Conservation (phyloP, 805 yeast species). For the Wickerhamiella spandovensis region DNA sequence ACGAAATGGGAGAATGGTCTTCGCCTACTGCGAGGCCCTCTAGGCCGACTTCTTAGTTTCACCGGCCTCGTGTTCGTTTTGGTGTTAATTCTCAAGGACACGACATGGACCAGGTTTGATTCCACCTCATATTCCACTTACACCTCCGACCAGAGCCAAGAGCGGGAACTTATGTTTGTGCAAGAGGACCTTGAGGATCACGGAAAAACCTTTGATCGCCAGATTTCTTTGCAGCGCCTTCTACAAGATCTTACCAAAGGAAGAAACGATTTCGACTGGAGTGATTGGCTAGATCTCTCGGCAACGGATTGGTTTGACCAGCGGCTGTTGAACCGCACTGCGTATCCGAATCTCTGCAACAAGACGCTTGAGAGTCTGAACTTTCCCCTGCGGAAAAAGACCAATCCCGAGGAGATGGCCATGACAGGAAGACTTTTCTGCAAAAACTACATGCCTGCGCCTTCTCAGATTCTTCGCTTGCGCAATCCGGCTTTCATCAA, state of each 20-base stretch:
- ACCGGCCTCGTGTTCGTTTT: neutral
- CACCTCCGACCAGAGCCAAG: neutral
- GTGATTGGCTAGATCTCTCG: constrained; percentile 21
- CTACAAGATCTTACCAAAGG: constrained; percentile 6
- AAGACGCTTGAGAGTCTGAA: constrained; percentile 1
- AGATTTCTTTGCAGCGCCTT: constrained; percentile 1
- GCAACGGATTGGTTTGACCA: constrained; percentile 7
- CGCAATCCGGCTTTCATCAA: neutral
- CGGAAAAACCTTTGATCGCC: neutral
- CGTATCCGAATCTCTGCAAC: constrained; percentile 8
- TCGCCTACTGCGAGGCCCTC: neutral
- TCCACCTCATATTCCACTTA: neutral
- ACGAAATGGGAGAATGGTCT: neutral
- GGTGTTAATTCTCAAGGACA: neutral
- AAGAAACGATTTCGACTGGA: constrained; percentile 17
- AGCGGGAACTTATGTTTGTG: neutral
- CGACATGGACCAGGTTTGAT: neutral
- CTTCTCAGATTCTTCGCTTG: constrained; percentile 10
- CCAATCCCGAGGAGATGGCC: constrained; percentile 11
- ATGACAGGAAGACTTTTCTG: constrained; percentile 15
- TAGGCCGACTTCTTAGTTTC: neutral
- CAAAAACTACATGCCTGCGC: constrained; percentile 8
- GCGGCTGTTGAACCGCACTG: constrained; percentile 6
- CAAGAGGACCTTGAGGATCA: neutral
- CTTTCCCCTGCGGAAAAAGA: constrained; percentile 3